phyloP scores from a whole-genome alignment of 768 basidiomycete species.

The Xanthoconium stramineum region DNA sequence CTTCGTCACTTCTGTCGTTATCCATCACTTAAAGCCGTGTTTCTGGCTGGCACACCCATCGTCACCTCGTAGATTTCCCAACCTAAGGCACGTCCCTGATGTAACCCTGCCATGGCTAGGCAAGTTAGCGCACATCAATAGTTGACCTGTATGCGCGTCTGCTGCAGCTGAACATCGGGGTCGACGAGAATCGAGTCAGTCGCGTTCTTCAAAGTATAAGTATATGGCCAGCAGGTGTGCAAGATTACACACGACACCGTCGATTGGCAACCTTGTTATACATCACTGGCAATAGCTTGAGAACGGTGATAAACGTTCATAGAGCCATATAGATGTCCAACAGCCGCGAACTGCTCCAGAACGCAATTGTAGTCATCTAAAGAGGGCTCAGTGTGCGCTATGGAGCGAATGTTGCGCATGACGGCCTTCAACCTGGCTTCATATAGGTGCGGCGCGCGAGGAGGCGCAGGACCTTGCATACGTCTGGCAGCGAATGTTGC shows the following conservation, averaged over 20 bases:
- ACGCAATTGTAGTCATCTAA: slow-evolving; percentile 75
- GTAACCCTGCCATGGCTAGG: too few species aligned
- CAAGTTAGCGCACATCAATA: too few species aligned
- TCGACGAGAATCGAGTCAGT: too few species aligned
- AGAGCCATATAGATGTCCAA: slow-evolving; percentile 64
- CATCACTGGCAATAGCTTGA: too few species aligned
- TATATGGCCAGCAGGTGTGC: background rate
- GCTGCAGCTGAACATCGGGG: too few species aligned
- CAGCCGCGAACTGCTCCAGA: slow-evolving; percentile 70
- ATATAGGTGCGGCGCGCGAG: slow-evolving; percentile 47
- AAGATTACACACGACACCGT: background rate
- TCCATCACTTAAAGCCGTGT: too few species aligned
- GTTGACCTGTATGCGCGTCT: too few species aligned
- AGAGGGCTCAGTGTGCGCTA: slow-evolving; percentile 37
- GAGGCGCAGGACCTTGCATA: slow-evolving; percentile 36
- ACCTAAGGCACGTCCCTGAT: too few species aligned
- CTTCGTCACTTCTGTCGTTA: too few species aligned
- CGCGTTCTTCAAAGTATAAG: background rate
- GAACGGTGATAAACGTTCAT: slow-evolving; percentile 59
- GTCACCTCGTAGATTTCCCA: too few species aligned
- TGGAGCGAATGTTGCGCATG: slow-evolving; percentile 64
- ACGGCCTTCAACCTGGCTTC: slow-evolving; percentile 66
- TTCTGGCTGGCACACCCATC: too few species aligned
- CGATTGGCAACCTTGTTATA: background rate
- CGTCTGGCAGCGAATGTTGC: slow-evolving; percentile 37